A percentile compares a stretch with the other conserved stretches of the same genome.
Conservation (phyloP, 2,329 filamentous ascomycete genomes). For the Paraphaeosphaeria minitans region DNA sequence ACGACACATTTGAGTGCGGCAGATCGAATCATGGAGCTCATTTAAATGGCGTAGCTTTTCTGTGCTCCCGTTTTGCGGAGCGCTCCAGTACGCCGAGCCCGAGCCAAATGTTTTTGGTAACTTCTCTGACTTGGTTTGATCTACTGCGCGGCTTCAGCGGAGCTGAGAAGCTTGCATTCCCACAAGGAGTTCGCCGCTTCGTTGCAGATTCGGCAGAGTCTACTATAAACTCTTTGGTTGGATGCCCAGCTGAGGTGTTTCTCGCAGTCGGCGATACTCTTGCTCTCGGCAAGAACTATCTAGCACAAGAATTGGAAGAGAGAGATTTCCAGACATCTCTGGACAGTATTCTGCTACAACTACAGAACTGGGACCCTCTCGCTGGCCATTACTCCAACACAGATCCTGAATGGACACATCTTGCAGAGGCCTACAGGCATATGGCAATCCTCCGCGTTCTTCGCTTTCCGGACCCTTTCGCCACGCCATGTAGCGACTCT, state of each 20-base stretch:
- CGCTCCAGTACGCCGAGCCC: not conserved
- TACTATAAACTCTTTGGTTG: conserved; percentile 15
- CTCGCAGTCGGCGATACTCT: conserved; percentile 14
- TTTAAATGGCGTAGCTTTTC: conserved; percentile 20
- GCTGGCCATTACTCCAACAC: conserved; percentile 9
- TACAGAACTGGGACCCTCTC: conserved; percentile 10
- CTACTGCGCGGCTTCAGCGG: conserved; percentile 22
- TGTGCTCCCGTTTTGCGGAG: conserved; percentile 16
- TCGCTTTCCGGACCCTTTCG: conserved; percentile 17
- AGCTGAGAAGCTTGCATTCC: conserved; percentile 22
- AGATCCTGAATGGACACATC: conserved; percentile 17
- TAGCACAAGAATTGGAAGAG: not conserved
- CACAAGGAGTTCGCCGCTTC: conserved; percentile 7
- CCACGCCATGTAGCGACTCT: conserved; percentile 13
- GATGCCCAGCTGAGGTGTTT: conserved; percentile 18
- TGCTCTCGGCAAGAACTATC: conserved; percentile 10
- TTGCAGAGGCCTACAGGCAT: conserved; percentile 19
- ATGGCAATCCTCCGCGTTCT: conserved; percentile 15
- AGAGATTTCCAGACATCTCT: conserved; percentile 8
- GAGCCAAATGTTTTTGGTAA: conserved; percentile 17
- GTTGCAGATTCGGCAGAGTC: conserved; percentile 4
- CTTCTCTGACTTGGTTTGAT: conserved; percentile 21
- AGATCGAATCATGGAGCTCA: conserved; percentile 22
- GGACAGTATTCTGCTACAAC: not conserved
- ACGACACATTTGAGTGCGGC: conserved; percentile 23